These are phyloP conservation scores for Tetrahymena elliotti DNA, from an alignment of 73 alveolate genomes.

Conservation along the genomic window DNA sequence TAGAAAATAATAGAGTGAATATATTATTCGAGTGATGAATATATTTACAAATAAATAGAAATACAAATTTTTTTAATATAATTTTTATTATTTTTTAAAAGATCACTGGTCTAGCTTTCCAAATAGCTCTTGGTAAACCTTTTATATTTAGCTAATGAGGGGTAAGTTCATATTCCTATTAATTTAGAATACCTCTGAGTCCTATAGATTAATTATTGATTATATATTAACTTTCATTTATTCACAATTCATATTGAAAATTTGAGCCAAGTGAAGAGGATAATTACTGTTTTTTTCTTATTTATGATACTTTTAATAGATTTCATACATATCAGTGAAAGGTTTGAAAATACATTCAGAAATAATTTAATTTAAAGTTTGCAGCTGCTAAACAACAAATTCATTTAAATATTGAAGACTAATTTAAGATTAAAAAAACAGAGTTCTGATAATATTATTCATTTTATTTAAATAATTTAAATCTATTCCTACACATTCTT, in stretches of 20 bases:
- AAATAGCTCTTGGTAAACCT: neutral
- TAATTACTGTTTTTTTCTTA: neutral
- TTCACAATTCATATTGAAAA: neutral
- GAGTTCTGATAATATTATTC: neutral
- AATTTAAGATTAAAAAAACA: neutral
- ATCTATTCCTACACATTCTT: neutral
- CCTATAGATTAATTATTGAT: neutral
- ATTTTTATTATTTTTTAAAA: no score
- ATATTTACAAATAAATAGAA: no score
- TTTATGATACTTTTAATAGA: neutral
- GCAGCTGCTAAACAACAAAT: neutral
- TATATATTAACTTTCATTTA: neutral
- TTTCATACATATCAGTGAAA: neutral
- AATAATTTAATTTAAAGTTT: neutral
- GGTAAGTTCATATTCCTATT: neutral
- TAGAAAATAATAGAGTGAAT: no score
- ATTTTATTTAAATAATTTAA: neutral
- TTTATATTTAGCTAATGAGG: neutral
- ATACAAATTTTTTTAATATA: no score
- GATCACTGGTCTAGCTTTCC: neutral
- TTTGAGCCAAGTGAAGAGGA: neutral
- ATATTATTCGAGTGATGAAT: no score
- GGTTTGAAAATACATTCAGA: neutral
- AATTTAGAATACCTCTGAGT: neutral
- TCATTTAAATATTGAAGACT: neutral